Conservation (phyloP, 2,329 filamentous ascomycete genomes). For the Penicillium thymicola region DNA sequence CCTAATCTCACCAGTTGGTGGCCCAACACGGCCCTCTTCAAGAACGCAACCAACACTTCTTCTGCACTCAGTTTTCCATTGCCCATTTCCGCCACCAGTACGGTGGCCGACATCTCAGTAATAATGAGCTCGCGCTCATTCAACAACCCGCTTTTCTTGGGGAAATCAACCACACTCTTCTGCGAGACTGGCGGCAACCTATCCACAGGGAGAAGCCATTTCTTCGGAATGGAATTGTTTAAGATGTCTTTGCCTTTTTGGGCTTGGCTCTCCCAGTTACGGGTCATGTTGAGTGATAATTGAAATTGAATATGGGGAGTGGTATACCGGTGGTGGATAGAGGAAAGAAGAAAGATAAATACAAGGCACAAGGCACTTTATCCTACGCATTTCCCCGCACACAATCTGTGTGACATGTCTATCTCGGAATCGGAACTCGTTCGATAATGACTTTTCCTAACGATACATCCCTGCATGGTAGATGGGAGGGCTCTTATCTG, state of each 20-base stretch:
- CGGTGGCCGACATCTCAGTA: slow-evolving; percentile 45
- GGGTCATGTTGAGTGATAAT: slow-evolving; percentile 16
- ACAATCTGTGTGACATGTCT: neutral
- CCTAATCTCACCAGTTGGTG: slow-evolving; percentile 30
- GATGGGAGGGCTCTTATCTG: neutral
- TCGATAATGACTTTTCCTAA: neutral
- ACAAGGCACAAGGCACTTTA: neutral
- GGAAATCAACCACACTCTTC: slow-evolving; percentile 32
- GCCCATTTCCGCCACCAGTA: slow-evolving; percentile 28
- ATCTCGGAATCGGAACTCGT: slow-evolving; percentile 4
- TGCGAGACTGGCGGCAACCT: slow-evolving; percentile 27
- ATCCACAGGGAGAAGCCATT: slow-evolving; percentile 33
- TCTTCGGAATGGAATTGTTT: slow-evolving; percentile 32
- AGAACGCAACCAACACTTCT: slow-evolving; percentile 33
- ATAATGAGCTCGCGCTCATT: slow-evolving; percentile 50
- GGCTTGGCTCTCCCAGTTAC: slow-evolving; percentile 33
- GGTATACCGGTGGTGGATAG: neutral
- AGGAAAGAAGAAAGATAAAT: neutral
- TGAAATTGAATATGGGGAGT: neutral
- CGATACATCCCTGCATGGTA: neutral
- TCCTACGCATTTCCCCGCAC: slow-evolving; percentile 1
- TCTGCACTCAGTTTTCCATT: slow-evolving; percentile 29
- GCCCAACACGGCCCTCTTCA: slow-evolving; percentile 34
- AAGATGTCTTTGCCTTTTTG: slow-evolving; percentile 35
- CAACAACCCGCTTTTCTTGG: slow-evolving; percentile 48